These are phyloP conservation scores for Gossypium anomalum DNA, from an alignment of 345 rosid genomes.

Conservation along the genomic window DNA sequence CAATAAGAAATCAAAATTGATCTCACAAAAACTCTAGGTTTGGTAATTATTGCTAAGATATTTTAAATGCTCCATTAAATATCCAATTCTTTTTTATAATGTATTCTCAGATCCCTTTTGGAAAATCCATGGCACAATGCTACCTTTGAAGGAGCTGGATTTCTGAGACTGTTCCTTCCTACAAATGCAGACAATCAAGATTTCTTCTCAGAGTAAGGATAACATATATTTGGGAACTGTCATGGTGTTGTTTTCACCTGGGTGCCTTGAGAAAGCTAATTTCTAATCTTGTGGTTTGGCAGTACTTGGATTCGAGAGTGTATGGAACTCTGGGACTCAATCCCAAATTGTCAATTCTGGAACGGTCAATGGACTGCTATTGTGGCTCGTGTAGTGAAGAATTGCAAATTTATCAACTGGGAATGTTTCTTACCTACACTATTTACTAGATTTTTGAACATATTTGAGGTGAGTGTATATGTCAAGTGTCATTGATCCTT, in stretches of 20 bases:
- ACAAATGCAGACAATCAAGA: constrained; percentile 78
- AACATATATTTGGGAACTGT: constrained; percentile 9
- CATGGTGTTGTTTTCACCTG: constrained; percentile 6
- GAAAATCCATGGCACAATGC: constrained; percentile 99
- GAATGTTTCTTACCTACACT: constrained; percentile 70
- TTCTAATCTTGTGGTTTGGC: constrained; percentile 31
- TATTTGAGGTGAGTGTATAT: constrained; percentile 83
- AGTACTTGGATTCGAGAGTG: constrained; percentile 75
- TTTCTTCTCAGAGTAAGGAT: constrained; percentile 78
- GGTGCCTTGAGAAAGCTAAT: constrained; percentile 14
- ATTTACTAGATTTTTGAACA: constrained; percentile 76
- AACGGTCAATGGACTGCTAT: constrained; percentile 94
- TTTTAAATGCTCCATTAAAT: not conserved
- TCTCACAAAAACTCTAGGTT: not conserved
- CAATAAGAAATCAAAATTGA: constrained; percentile 6
- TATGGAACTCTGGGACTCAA: constrained; percentile 77
- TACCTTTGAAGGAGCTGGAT: constrained; percentile 94
- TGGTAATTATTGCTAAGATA: constrained; percentile 5
- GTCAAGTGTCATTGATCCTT: not conserved
- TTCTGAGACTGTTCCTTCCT: constrained; percentile 89
- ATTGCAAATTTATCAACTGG: constrained; percentile 69
- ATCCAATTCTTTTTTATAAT: constrained; percentile 10
- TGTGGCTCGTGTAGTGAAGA: constrained; percentile 80
- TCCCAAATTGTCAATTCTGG: constrained; percentile 98
- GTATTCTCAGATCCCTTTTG: constrained; percentile 61